phyloP scores from a whole-genome alignment of 192 early-diverging fungal species.

The Backusella tuberculispora region DNA sequence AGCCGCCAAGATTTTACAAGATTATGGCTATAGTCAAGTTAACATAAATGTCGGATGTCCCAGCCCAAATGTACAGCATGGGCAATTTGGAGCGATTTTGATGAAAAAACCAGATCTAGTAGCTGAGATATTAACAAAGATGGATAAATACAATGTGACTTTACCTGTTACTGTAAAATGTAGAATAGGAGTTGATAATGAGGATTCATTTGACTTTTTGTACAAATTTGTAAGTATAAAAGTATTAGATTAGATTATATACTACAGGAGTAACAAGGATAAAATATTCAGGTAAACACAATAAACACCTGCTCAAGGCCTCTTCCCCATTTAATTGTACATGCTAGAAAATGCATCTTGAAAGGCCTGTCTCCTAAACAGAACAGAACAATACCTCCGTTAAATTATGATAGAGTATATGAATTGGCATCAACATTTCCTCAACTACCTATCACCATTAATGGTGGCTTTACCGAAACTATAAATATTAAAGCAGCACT shows the following conservation, averaged over 20 bases:
- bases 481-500: conserved; percentile 53
- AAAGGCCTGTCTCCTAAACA: conserved; percentile 67
- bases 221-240: conserved; percentile 46
- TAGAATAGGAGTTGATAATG: conserved; percentile 73
- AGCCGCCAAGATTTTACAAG: conserved; percentile 53
- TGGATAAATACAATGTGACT: conserved; percentile 47
- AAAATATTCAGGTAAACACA: conserved; percentile 31
- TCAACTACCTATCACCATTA: conserved; percentile 58
- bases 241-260: background rate
- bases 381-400: conserved; percentile 66
- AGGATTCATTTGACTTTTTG: conserved; percentile 66
- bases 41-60: conserved; percentile 80
- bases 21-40: conserved; percentile 62
- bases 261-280: background rate
- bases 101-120: conserved; percentile 68
- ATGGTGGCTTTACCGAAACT: conserved; percentile 67
- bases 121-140: conserved; percentile 60
- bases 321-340: conserved; percentile 61
- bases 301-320: conserved; percentile 27
- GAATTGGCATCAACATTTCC: conserved; percentile 57
- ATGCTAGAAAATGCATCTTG: conserved; percentile 72
- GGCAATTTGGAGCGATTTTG: conserved; percentile 68
- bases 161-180: conserved; percentile 74
- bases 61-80: conserved; percentile 61
- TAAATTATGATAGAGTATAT: conserved; percentile 66